These are phyloP conservation scores for Pontederia crassipes DNA, from an alignment of 176 grass and related monocot genomes.

Conservation along the genomic window DNA sequence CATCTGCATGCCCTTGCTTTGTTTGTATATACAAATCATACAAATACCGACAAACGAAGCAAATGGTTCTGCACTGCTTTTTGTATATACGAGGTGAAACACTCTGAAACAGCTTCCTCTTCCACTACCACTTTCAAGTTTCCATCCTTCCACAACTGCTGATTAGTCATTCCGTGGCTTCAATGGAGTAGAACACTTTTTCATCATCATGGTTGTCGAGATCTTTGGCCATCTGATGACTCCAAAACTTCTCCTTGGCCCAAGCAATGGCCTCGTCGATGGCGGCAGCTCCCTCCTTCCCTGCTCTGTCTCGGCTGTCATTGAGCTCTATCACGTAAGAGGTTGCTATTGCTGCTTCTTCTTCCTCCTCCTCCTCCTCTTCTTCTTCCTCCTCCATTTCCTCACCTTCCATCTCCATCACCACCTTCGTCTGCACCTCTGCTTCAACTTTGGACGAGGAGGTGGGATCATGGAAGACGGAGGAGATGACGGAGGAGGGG, in stretches of 20 bases:
- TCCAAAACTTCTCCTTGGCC: slow-evolving; percentile 81
- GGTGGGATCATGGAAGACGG: slow-evolving; percentile 24
- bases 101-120: no score
- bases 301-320: not conserved
- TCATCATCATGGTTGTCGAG: not conserved
- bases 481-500: slow-evolving; percentile 45
- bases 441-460: slow-evolving; percentile 26
- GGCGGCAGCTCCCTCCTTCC: slow-evolving; percentile 16
- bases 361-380: slow-evolving; percentile 31
- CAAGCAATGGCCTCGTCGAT: slow-evolving; percentile 80
- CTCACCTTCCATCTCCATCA: slow-evolving; percentile 13
- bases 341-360: not conserved
- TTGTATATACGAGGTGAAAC: no score
- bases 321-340: slow-evolving; percentile 12
- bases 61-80: no score
- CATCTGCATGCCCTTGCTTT: no score
- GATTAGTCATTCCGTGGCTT: no score
- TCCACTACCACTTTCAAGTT: no score
- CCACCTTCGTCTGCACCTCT: slow-evolving; percentile 25
- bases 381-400: not conserved
- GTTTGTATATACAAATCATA: no score
- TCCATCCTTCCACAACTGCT: no score
- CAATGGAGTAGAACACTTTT: no score
- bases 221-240: slow-evolving; percentile 7
- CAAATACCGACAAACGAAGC: no score